Base-by-base conservation (phyloP, 140 eudicot species). In the Ambrosia hybrid region DNA sequence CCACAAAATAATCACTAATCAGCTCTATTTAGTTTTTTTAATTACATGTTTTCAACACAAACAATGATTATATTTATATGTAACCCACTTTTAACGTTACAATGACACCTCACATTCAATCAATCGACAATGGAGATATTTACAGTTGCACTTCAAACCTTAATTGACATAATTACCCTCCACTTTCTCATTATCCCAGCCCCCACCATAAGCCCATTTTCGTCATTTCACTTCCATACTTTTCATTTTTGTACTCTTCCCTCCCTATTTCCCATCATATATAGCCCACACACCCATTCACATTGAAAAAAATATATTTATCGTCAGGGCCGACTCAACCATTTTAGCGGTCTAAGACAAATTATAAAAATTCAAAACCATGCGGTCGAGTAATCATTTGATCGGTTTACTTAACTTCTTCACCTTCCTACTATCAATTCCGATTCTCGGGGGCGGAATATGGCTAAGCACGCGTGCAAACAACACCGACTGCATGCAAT, bases 401-500 rank as follows among this genome's bases (percentile, higher is more conserved):
- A 89, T 92, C 61, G 98, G 98, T 11, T 48, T 83, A 21, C 59
- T 92, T 6, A 92, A 92, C 77, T 92, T 89, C 95, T 15, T 87
- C 4, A 92, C 95, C 21, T 89, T 92, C 66, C 83, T 92, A 3
- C 79, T 87, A 60, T 89, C 98, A 10, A 76, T 92, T 60, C 96
- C 96, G 1, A 92, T 92, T 51, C 80, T 92, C 9, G 96, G 88
- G 9, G 98, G 96, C 65, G 98, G 98, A 39, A 92, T 92, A 45
- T 92, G 96, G 96, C 87, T 92, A 51, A 84, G 89, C 77, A 89
- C 83, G 77, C 80, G 96, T n/a, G 95, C 95, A 46, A 86, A 83
- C 96, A 86, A 79, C 88, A 85, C 96, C 66, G 98, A 89, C 71
- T 92, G 98, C 66, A 21, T 92, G 65, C 59, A 51, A 2, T 89